A percentile compares a stretch with the other conserved stretches of the same genome.
These are phyloP conservation scores for Chaetomium strumarium DNA, from an alignment of 2,329 filamentous ascomycete genomes.

Conservation along the genomic window DNA sequence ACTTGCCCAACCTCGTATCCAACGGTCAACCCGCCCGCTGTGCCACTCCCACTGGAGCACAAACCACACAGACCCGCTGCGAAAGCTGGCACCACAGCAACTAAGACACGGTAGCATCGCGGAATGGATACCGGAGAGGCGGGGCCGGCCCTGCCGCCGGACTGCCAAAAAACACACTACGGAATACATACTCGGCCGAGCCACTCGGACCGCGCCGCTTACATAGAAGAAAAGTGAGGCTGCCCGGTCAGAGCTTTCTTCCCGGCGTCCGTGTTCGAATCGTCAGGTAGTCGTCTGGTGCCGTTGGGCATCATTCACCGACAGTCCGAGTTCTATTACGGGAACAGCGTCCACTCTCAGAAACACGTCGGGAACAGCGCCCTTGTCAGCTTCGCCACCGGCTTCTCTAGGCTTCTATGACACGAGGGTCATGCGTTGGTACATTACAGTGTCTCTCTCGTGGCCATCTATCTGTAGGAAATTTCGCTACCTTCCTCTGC, in stretches of 20 bases:
- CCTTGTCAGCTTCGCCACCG: background rate
- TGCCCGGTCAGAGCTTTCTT: background rate
- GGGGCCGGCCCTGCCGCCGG: background rate
- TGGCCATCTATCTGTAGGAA: too few relatives aligned
- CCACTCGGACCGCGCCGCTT: background rate
- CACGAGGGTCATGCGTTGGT: too few relatives aligned
- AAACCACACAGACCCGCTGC: background rate
- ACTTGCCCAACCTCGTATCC: conserved; percentile 9
- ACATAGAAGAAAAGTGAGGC: background rate
- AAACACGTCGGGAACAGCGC: background rate
- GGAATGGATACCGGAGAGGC: background rate
- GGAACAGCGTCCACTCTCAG: background rate
- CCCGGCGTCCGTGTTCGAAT: background rate
- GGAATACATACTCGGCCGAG: background rate
- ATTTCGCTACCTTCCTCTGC: too few relatives aligned
- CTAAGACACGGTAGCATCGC: background rate
- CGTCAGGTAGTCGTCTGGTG: background rate
- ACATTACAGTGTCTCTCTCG: background rate
- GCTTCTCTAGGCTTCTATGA: background rate
- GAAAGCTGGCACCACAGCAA: background rate
- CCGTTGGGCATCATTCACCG: too few relatives aligned
- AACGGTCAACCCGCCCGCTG: conserved; percentile 2
- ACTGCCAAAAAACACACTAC: background rate
- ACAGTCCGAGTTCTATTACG: background rate
- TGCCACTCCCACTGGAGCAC: conserved; percentile 3